phyloP scores from a whole-genome alignment of 2,329 filamentous ascomycete species.

The Epichloe festucae region DNA sequence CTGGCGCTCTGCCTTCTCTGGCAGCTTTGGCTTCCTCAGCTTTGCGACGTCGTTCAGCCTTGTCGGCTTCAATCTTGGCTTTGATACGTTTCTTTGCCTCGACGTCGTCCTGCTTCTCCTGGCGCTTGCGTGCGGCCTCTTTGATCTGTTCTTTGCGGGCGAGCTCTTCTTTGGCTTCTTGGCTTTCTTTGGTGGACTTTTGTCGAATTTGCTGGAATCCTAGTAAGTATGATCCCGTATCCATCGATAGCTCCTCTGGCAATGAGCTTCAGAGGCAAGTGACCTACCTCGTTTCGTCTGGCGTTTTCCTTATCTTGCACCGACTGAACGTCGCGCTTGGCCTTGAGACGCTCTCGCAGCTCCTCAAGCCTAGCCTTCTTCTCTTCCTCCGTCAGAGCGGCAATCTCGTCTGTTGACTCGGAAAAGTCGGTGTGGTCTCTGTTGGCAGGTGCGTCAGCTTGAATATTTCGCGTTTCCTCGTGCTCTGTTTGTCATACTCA shows the following conservation, averaged over 20 bases:
- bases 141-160: conserved; percentile 83
- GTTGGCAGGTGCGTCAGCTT: not conserved
- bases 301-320: conserved; percentile 66
- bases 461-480: not conserved
- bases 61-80: conserved; percentile 90
- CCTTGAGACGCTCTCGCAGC: conserved; percentile 56
- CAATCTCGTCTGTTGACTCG: conserved; percentile 86
- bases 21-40: conserved; percentile 75
- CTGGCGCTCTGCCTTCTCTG: conserved; percentile 57
- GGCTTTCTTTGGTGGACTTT: conserved; percentile 80
- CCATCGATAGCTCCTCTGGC: not conserved
- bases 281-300: conserved; percentile 69
- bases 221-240: not conserved
- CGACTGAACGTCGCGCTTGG: conserved; percentile 57
- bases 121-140: conserved; percentile 72
- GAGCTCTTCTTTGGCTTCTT: conserved; percentile 83
- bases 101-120: conserved; percentile 75
- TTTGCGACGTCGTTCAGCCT: conserved; percentile 74
- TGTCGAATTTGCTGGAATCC: conserved; percentile 50
- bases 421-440: conserved; percentile 81
- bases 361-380: conserved; percentile 70
- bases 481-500: not conserved
- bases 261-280: not conserved
- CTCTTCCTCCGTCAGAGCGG: conserved; percentile 81
- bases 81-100: conserved; percentile 82